Percentiles rank a stretch among this genome's conserved stretches.
Conservation (phyloP, 257 asterid species). For the Solanum boliviense region DNA sequence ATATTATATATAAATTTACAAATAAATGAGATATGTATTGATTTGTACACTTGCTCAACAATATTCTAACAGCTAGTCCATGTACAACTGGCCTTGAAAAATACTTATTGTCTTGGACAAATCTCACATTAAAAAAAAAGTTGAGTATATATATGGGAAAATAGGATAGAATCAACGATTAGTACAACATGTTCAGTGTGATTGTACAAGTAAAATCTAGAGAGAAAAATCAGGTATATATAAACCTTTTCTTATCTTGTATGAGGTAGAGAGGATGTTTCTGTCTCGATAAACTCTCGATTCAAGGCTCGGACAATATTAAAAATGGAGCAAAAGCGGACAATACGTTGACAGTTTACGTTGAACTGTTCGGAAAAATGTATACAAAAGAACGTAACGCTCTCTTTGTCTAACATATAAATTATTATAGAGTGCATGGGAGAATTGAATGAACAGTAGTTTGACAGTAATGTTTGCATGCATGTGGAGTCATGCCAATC, state of each 20-base stretch:
- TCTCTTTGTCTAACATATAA: not conserved
- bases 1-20: not conserved
- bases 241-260: too few species aligned
- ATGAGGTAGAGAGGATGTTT: not conserved
- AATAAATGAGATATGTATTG: slow-evolving; percentile 11
- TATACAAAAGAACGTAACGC: too few species aligned
- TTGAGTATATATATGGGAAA: too few species aligned
- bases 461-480: slow-evolving; percentile 6
- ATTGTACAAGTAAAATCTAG: not conserved
- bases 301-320: too few species aligned
- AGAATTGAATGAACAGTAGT: slow-evolving; percentile 12
- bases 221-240: not conserved
- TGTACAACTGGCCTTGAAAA: not conserved
- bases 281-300: too few species aligned
- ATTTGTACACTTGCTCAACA: slow-evolving; percentile 21
- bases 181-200: not conserved
- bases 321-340: not conserved
- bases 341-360: not conserved
- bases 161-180: too few species aligned
- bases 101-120: not conserved
- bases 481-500: slow-evolving; percentile 30
- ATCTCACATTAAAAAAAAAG: not conserved
- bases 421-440: not conserved
- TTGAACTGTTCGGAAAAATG: not conserved
- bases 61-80: not conserved